Conservation (phyloP, 768 basidiomycete species). For the Polyporus arcularius region DNA sequence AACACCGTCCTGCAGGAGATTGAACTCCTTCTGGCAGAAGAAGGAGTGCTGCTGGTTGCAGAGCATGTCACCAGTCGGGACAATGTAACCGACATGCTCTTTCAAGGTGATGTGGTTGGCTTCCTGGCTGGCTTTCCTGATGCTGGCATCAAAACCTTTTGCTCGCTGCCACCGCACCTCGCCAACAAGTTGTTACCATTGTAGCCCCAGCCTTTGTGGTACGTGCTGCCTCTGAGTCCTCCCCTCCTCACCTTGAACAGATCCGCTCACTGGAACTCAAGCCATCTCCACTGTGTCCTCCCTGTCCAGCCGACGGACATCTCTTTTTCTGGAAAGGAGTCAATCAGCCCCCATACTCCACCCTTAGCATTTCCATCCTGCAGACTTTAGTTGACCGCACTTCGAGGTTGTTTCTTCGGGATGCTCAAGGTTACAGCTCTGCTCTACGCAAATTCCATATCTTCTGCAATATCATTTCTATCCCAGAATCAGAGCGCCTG, state of each 20-base stretch:
- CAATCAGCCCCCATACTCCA: constrained; percentile 27
- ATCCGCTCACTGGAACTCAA: constrained; percentile 9
- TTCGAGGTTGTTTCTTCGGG: constrained; percentile 24
- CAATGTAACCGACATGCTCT: constrained; percentile 36
- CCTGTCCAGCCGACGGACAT: not conserved
- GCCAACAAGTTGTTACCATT: no score
- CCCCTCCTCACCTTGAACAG: not conserved
- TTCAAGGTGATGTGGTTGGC: constrained; percentile 28
- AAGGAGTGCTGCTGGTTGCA: constrained; percentile 13
- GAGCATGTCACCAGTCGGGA: constrained; percentile 24
- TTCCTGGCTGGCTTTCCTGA: constrained; percentile 23
- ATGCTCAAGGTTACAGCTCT: constrained; percentile 21
- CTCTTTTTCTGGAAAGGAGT: constrained; percentile 37
- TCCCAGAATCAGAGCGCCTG: constrained; percentile 28
- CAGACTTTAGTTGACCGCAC: constrained; percentile 19
- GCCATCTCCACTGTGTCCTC: constrained; percentile 26
- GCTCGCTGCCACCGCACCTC: constrained; percentile 1
- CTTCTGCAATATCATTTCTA: constrained; percentile 34
- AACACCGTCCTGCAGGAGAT: constrained; percentile 34
- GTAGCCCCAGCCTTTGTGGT: not conserved
- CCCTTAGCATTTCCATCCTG: constrained; percentile 26
- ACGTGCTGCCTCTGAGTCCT: not conserved
- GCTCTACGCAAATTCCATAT: constrained; percentile 34
- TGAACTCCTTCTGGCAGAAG: constrained; percentile 21
- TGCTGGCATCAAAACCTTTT: not conserved